Evolutionary conservation across 148 eudicot species (phyloP).

Genomic region (Chenopodium suecicum): DNA sequence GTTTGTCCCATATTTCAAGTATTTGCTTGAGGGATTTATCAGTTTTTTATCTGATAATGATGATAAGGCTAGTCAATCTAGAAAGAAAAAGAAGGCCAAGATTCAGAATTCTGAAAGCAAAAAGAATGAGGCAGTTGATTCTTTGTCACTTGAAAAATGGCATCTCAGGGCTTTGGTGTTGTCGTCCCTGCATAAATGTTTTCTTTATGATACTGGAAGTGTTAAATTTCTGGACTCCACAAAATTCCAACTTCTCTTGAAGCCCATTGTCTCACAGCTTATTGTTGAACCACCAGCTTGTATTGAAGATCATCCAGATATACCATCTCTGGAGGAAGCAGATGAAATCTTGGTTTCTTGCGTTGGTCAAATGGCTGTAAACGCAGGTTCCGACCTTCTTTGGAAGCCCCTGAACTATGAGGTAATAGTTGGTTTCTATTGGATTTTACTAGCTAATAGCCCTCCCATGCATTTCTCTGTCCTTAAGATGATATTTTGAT

Average conservation of each 20-base stretch:
- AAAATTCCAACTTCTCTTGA: slow-evolving; percentile 76
- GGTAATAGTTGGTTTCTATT: slow-evolving; percentile 38
- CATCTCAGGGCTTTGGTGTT: slow-evolving; percentile 71
- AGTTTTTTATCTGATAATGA: slow-evolving; percentile 57
- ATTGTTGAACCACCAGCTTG: slow-evolving; percentile 59
- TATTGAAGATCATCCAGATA: slow-evolving; percentile 45
- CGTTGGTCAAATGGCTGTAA: slow-evolving; percentile 92
- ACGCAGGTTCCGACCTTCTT: slow-evolving; percentile 84
- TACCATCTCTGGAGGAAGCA: slow-evolving; percentile 66
- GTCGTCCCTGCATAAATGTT: slow-evolving; percentile 84
- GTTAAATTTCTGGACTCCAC: slow-evolving; percentile 70
- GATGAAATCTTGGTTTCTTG: slow-evolving; percentile 76
- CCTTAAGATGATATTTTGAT: neutral
- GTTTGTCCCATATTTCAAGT: slow-evolving; percentile 95
- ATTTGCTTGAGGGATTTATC: slow-evolving; percentile 64
- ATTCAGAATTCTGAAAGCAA: slow-evolving; percentile 33
- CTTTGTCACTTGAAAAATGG: slow-evolving; percentile 50
- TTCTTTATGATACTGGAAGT: slow-evolving; percentile 74
- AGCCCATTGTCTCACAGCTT: slow-evolving; percentile 85
- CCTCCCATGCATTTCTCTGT: neutral
- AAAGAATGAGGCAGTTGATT: slow-evolving; percentile 25
- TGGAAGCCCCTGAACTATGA: slow-evolving; percentile 95
- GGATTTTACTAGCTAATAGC: neutral
- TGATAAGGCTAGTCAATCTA: slow-evolving; percentile 33
- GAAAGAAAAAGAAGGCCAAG: slow-evolving; percentile 80